A percentile compares a stretch with the other conserved stretches of the same genome.
phyloP scores from a whole-genome alignment of 768 basidiomycete genomes.

The Tricholoma sp. region DNA sequence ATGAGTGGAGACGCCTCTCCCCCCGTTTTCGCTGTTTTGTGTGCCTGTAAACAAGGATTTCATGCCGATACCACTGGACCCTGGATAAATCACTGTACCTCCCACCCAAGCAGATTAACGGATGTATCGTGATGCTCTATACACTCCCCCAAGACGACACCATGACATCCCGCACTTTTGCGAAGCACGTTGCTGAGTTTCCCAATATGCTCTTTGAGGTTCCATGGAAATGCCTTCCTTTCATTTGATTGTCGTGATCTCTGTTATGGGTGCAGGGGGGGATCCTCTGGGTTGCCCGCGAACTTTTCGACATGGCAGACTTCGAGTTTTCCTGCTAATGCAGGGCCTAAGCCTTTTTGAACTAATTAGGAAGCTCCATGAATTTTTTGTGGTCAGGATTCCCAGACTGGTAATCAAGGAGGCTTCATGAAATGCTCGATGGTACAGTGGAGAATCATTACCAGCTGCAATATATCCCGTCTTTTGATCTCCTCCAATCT shows the following conservation, averaged over 20 bases:
- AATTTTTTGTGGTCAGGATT: slow-evolving; percentile 9
- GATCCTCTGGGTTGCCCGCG: background rate
- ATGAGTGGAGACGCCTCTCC: slow-evolving; percentile 1
- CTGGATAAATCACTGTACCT: slow-evolving; percentile 15
- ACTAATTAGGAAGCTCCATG: slow-evolving; percentile 3
- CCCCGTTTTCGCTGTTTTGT: background rate
- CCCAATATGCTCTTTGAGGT: background rate
- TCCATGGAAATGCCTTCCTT: slow-evolving; percentile 1
- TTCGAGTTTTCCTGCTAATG: background rate
- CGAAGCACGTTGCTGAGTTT: background rate
- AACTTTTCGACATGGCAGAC: slow-evolving; percentile 8
- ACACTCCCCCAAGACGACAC: slow-evolving; percentile 13
- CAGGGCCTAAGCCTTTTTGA: background rate
- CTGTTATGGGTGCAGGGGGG: slow-evolving; percentile 8
- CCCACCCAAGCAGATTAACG: slow-evolving; percentile 29
- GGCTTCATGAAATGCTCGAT: background rate
- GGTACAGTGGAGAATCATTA: slow-evolving; percentile 15
- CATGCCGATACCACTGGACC: background rate
- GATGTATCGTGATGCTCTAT: slow-evolving; percentile 13
- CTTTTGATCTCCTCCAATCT: slow-evolving; percentile 20
- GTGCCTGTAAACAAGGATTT: background rate
- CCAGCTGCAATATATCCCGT: slow-evolving; percentile 25
- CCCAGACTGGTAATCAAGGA: slow-evolving; percentile 8
- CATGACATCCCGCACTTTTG: background rate
- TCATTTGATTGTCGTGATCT: slow-evolving; percentile 7